Conservation (phyloP, 257 asterid genomes). For the Fraxinus excelsior region DNA sequence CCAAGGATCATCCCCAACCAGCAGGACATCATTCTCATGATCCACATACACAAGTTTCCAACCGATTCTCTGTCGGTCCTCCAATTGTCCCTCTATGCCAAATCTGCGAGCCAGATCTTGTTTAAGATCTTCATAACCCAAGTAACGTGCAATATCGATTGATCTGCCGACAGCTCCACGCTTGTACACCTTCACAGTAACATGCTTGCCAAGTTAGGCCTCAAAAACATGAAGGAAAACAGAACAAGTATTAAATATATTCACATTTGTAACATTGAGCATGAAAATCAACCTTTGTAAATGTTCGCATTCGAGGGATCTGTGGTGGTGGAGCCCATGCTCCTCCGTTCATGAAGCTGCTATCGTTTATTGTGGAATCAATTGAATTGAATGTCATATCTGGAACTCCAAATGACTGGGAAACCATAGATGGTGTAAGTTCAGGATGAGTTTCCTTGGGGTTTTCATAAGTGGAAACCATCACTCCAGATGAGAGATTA, state of each 20-base stretch:
- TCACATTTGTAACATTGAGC: not conserved
- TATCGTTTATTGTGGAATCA: constrained; percentile 72
- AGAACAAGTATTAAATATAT: not conserved
- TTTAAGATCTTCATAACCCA: constrained; percentile 85
- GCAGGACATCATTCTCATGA: constrained; percentile 73
- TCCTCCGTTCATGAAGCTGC: constrained; percentile 68
- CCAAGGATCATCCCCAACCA: constrained; percentile 93
- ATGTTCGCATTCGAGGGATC: constrained; percentile 79
- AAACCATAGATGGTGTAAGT: constrained; percentile 84
- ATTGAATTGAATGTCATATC: constrained; percentile 84
- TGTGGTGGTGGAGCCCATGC: constrained; percentile 80
- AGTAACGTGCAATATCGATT: constrained; percentile 79
- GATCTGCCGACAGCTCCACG: constrained; percentile 99
- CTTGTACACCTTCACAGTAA: constrained; percentile 72
- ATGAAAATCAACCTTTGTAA: constrained; percentile 68
- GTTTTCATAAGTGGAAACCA: constrained; percentile 63
- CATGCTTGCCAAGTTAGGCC: constrained; percentile 23
- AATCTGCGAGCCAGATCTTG: constrained; percentile 91
- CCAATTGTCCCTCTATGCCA: constrained; percentile 92
- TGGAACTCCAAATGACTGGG: constrained; percentile 95
- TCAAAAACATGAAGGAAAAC: not conserved
- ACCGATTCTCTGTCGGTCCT: constrained; percentile 87
- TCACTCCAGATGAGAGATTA: constrained; percentile 56
- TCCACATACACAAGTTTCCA: constrained; percentile 93
- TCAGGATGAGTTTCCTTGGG: constrained; percentile 83